A percentile compares a stretch with the other conserved stretches of the same genome.
phyloP scores from a whole-genome alignment of 306 rosid genomes.

The Carpinus fangiana region DNA sequence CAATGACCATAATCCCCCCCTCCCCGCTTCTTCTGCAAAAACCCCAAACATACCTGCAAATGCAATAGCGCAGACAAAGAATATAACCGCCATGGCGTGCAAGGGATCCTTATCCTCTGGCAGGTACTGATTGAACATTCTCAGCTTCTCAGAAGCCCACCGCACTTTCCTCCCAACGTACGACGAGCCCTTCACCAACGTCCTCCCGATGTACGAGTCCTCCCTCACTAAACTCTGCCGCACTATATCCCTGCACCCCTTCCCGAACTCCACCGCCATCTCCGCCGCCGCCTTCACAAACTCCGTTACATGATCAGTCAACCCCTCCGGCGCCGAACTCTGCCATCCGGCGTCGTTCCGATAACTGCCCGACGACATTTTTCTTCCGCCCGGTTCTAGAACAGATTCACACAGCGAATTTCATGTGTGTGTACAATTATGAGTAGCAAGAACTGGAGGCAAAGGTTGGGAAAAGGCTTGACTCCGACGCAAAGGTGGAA shows the following conservation, averaged over 20 bases:
- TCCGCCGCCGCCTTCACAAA: slow-evolving; percentile 75
- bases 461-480: slow-evolving; percentile 10
- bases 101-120: slow-evolving; percentile 94
- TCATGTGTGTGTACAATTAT: no score
- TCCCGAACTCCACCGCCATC: slow-evolving; percentile 77
- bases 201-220: slow-evolving; percentile 53
- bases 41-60: slow-evolving; percentile 56
- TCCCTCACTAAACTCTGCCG: slow-evolving; percentile 67
- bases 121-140: slow-evolving; percentile 55
- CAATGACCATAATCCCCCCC: background rate
- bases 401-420: background rate
- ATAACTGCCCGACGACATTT: background rate
- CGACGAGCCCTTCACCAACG: slow-evolving; percentile 56
- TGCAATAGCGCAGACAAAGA: slow-evolving; percentile 56
- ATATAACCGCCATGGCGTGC: slow-evolving; percentile 67
- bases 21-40: slow-evolving; percentile 8
- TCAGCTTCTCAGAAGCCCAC: slow-evolving; percentile 42
- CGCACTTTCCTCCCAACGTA: slow-evolving; percentile 36
- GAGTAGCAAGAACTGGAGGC: background rate
- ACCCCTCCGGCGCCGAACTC: slow-evolving; percentile 32
- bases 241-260: slow-evolving; percentile 86
- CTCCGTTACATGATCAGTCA: slow-evolving; percentile 57
- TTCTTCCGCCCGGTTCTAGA: background rate
- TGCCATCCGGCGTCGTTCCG: background rate
- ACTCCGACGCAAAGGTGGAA: slow-evolving; percentile 20